These are phyloP conservation scores for Toxoplasma gondii DNA, from an alignment of 169 alveolate species.

Conservation along the genomic window DNA sequence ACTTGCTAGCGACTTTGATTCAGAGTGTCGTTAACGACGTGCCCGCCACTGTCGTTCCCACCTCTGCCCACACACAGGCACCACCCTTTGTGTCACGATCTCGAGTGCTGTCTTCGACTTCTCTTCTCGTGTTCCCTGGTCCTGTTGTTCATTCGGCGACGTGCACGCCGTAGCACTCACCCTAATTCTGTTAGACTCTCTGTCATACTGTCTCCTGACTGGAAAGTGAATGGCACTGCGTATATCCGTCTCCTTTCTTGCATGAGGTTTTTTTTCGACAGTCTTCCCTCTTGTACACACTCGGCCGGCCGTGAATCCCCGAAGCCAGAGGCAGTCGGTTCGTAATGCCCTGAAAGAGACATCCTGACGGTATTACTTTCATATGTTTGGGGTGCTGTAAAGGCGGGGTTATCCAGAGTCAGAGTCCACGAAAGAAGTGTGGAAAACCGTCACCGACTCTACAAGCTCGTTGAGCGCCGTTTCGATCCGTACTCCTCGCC, in stretches of 20 bases:
- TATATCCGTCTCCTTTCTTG: neutral
- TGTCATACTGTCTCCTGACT: neutral
- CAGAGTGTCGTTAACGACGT: neutral
- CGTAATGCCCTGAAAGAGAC: neutral
- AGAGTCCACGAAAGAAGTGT: neutral
- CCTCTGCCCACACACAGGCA: conserved; percentile 13
- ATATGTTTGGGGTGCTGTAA: neutral
- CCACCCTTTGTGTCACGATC: neutral
- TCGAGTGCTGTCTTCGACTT: neutral
- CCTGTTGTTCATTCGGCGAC: neutral
- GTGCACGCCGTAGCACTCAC: neutral
- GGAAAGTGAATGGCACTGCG: neutral
- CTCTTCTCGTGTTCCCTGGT: neutral
- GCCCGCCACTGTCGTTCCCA: neutral
- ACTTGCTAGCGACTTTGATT: neutral
- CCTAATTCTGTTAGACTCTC: neutral
- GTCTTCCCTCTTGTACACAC: neutral
- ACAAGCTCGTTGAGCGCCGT: neutral
- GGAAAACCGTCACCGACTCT: neutral
- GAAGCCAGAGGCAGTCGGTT: neutral
- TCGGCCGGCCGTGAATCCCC: neutral
- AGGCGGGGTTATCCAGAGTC: neutral
- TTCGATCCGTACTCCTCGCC: neutral
- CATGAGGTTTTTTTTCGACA: neutral
- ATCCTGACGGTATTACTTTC: neutral